These are phyloP conservation scores for Didymella lethalis DNA, from an alignment of 2,329 filamentous ascomycete genomes.

Conservation along the genomic window DNA sequence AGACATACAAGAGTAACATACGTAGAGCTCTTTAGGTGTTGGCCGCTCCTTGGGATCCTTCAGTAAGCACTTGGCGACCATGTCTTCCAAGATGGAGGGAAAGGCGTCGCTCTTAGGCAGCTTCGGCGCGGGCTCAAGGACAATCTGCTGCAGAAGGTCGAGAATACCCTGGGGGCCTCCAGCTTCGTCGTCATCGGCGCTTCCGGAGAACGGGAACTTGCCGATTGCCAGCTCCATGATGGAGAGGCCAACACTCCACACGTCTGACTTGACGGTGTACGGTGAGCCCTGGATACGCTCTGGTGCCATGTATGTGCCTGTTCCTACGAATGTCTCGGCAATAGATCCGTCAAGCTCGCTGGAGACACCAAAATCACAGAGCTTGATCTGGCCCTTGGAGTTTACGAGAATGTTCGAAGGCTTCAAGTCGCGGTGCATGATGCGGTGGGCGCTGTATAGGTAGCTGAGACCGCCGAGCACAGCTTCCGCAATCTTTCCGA, in stretches of 20 bases:
- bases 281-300: slow-evolving; percentile 96
- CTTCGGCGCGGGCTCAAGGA: slow-evolving; percentile 91
- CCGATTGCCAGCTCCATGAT: slow-evolving; percentile 98
- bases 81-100: slow-evolving; percentile 91
- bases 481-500: slow-evolving; percentile 97
- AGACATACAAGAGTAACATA: slow-evolving; percentile 58
- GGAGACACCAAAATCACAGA: slow-evolving; percentile 99
- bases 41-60: slow-evolving; percentile 90
- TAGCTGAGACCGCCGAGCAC: slow-evolving; percentile 93
- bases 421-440: slow-evolving; percentile 99
- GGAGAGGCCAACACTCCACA: slow-evolving; percentile 95
- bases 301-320: slow-evolving; percentile 98
- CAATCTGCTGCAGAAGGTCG: slow-evolving; percentile 95
- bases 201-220: slow-evolving; percentile 93
- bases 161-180: slow-evolving; percentile 88
- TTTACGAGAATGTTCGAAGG: slow-evolving; percentile 98
- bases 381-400: slow-evolving; percentile 91
- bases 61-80: slow-evolving; percentile 93
- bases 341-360: slow-evolving; percentile 98
- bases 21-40: slow-evolving; percentile 91
- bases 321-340: slow-evolving; percentile 97
- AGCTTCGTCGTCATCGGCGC: slow-evolving; percentile 73
- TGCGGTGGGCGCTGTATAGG: slow-evolving; percentile 92
- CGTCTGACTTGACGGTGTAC: slow-evolving; percentile 97
- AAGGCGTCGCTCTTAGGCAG: slow-evolving; percentile 98